Base-by-base conservation (phyloP, 148 eudicot genomes). In the Talinum fruticosum region DNA sequence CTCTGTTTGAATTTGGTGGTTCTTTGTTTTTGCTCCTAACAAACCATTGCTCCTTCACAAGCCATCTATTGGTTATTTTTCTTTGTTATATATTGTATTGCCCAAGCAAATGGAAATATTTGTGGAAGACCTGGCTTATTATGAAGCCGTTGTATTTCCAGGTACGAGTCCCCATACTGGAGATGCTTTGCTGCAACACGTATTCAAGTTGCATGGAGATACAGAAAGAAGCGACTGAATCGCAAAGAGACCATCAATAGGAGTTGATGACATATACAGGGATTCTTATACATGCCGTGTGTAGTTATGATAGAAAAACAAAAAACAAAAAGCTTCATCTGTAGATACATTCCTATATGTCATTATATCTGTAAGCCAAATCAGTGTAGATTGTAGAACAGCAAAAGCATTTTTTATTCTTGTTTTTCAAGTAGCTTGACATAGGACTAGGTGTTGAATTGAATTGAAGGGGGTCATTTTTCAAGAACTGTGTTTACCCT, bases 171-270 rank as follows among this genome's bases (percentile, higher is more conserved):
- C 23, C 95, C 97, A 18, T 88, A 93, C 75, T 90, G 91, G 93
- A 88, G 95, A 77, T 78, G 83, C 76, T 66, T 83, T 28, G 97
- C 95, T 79, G 91, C 95, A 15, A 77, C 80, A 1, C 82, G 82
- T 6, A 93, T 93, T 61, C 97, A 93, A 85, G 97, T 89, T 69
- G 88, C 88, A 34, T 93, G 95, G 95, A 86, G 97, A 73, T 88
- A 93, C 77, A 79, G 87, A 75, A 89, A 90, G 87, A 93, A 90
- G 81, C 80, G 88, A 44, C 76, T 87, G 10, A 76, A 68, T 45
- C 87, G 87, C 45, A 72, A 36, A 15, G 62, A 30, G n/a, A 45
- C 65, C 13, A 18, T 5, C 23, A 18, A 29, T 33, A 53, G 14
- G 26, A n/a, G 10, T 12, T 24, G 23, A 30, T n/a, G n/a, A n/a